These are phyloP conservation scores for Sanghuangporus weigelae DNA, from an alignment of 1,284 basidiomycete genomes.

Conservation along the genomic window DNA sequence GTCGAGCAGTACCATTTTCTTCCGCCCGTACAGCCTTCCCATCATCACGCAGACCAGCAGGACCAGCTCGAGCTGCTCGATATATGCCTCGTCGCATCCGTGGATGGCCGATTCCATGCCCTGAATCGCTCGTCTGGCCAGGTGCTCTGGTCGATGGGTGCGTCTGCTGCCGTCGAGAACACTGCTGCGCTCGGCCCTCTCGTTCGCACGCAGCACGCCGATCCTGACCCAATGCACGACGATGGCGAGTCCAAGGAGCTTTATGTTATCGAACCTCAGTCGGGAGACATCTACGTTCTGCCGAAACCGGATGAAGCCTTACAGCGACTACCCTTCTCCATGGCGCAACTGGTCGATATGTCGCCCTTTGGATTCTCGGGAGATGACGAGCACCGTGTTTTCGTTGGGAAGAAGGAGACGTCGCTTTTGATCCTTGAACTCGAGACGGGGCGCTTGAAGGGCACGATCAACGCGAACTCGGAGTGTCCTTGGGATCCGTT, in stretches of 20 bases:
- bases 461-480: slow-evolving; percentile 53
- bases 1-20: slow-evolving; percentile 19
- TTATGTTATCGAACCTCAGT: slow-evolving; percentile 89
- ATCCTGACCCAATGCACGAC: slow-evolving; percentile 51
- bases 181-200: slow-evolving; percentile 62
- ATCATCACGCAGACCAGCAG: slow-evolving; percentile 17
- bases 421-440: slow-evolving; percentile 76
- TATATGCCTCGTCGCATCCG: slow-evolving; percentile 77
- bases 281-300: slow-evolving; percentile 85
- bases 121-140: slow-evolving; percentile 77
- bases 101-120: slow-evolving; percentile 90
- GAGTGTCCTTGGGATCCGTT: slow-evolving; percentile 74
- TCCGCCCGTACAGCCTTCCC: slow-evolving; percentile 17
- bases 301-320: slow-evolving; percentile 57
- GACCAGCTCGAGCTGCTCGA: slow-evolving; percentile 62
- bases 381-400: slow-evolving; percentile 62
- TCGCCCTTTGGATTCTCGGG: slow-evolving; percentile 78
- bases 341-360: slow-evolving; percentile 83
- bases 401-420: slow-evolving; percentile 83
- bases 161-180: slow-evolving; percentile 38
- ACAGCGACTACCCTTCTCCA: slow-evolving; percentile 79
- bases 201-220: slow-evolving; percentile 59
- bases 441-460: slow-evolving; percentile 77
- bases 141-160: slow-evolving; percentile 76
- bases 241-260: slow-evolving; percentile 61